Percentiles rank a stretch among this genome's conserved stretches.
Conservation (phyloP, 2,329 filamentous ascomycete species). For the Sporothrix dimorphospora region DNA sequence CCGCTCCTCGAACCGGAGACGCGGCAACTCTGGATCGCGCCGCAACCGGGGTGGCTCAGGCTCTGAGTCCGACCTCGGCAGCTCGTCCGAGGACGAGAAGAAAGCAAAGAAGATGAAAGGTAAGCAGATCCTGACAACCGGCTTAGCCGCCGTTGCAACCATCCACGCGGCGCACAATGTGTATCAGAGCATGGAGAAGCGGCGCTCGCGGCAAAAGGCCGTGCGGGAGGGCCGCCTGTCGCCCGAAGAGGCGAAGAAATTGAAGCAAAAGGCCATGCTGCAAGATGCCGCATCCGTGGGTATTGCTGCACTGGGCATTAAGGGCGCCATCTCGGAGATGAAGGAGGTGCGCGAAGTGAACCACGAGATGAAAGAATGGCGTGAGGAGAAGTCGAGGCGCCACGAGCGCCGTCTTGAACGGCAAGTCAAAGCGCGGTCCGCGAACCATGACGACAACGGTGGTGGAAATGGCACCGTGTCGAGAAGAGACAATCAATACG, state of each 20-base stretch:
- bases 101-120: conserved; percentile 61
- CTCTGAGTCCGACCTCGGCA: conserved; percentile 59
- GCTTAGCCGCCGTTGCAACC: conserved; percentile 60
- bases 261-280: conserved; percentile 60
- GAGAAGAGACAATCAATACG: conserved; percentile 43
- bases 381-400: conserved; percentile 53
- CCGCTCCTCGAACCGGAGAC: conserved; percentile 44
- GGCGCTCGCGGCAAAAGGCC: conserved; percentile 55
- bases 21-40: conserved; percentile 44
- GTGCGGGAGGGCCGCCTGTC: conserved; percentile 58
- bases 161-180: conserved; percentile 63
- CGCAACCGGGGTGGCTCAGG: conserved; percentile 45
- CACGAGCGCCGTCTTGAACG: conserved; percentile 53
- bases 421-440: conserved; percentile 25
- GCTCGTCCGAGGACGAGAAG: conserved; percentile 61
- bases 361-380: conserved; percentile 54
- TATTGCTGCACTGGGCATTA: conserved; percentile 61
- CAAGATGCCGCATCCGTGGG: conserved; percentile 63
- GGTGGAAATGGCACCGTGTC: conserved; percentile 51
- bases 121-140: conserved; percentile 63
- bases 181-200: conserved; percentile 62
- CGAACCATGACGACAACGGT: conserved; percentile 34
- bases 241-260: conserved; percentile 55
- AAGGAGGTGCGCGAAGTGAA: conserved; percentile 58
- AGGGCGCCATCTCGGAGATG: conserved; percentile 58